These are phyloP conservation scores for Phytophthora sp. DNA, from an alignment of 352 stramenopile genomes.

Conservation along the genomic window DNA sequence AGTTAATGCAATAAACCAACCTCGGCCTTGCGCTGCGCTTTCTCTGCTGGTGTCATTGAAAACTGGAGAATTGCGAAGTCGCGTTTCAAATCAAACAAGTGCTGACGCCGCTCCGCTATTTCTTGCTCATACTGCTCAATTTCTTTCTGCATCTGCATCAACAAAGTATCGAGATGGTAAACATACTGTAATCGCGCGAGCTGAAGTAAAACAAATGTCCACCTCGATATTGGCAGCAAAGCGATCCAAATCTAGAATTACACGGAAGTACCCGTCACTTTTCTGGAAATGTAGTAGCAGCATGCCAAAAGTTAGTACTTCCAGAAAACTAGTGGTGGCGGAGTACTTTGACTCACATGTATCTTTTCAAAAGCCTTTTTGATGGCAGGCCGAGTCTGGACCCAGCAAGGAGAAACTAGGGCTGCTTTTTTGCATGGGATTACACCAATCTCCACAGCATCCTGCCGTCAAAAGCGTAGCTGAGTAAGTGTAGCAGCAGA, in stretches of 20 bases:
- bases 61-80: constrained; percentile 59
- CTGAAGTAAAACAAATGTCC: constrained; percentile 2
- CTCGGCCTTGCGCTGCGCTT: constrained; percentile 60
- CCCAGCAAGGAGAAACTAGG: constrained; percentile 68
- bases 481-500: too few relatives aligned
- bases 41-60: constrained; percentile 52
- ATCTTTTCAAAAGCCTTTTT: constrained; percentile 72
- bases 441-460: constrained; percentile 73
- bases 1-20: constrained; percentile 23
- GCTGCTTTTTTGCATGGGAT: constrained; percentile 56
- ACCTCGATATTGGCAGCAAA: constrained; percentile 65
- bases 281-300: constrained; percentile 35
- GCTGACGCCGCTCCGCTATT: constrained; percentile 46
- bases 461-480: constrained; percentile 22
- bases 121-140: constrained; percentile 65
- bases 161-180: too few relatives aligned
- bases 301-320: not conserved
- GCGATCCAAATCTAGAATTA: constrained; percentile 67
- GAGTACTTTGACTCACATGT: constrained; percentile 41
- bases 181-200: too few relatives aligned
- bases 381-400: constrained; percentile 62
- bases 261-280: constrained; percentile 62
- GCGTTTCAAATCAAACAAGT: constrained; percentile 36
- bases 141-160: constrained; percentile 55
- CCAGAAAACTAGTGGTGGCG: not conserved